Conservation (phyloP, 768 basidiomycete species). For the Mycena indigotica region DNA sequence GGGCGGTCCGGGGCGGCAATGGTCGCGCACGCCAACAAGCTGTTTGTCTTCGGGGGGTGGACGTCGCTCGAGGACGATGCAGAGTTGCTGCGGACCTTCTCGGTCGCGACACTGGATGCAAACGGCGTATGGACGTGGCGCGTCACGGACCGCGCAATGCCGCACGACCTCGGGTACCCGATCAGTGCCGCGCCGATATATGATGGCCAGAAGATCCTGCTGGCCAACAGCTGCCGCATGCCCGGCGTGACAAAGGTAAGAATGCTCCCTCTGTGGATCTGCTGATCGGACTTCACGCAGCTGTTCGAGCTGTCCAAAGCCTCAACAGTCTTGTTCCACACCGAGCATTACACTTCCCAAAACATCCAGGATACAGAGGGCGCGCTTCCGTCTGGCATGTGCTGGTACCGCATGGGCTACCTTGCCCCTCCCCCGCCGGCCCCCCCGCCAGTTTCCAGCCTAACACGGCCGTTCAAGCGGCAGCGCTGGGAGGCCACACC, state of each 20-base stretch:
- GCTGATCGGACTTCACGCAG: not conserved
- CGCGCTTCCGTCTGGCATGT: conserved; percentile 21
- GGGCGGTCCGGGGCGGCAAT: conserved; percentile 26
- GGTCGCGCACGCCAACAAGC: conserved; percentile 22
- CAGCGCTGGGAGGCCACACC: not conserved
- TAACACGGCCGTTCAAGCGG: not conserved
- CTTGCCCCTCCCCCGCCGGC: not conserved
- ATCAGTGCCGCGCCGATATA: conserved; percentile 24
- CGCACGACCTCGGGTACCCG: conserved; percentile 18
- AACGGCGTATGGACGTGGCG: conserved; percentile 27
- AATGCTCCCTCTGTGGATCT: not conserved
- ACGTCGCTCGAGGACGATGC: conserved; percentile 11
- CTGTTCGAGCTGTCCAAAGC: conserved; percentile 9
- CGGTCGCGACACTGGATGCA: conserved; percentile 18
- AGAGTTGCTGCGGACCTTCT: conserved; percentile 21
- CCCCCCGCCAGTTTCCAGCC: not conserved
- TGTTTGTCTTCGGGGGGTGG: conserved; percentile 33
- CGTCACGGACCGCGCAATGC: not conserved
- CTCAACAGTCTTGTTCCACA: conserved; percentile 27
- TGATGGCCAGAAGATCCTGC: conserved; percentile 28
- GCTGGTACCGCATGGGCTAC: conserved; percentile 22
- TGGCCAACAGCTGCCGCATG: conserved; percentile 18
- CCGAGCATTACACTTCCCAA: conserved; percentile 24
- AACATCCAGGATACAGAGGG: conserved; percentile 17
- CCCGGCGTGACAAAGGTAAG: not conserved